phyloP scores from a whole-genome alignment of 148 eudicot genomes.

The Vaccinium vitisidaea region DNA sequence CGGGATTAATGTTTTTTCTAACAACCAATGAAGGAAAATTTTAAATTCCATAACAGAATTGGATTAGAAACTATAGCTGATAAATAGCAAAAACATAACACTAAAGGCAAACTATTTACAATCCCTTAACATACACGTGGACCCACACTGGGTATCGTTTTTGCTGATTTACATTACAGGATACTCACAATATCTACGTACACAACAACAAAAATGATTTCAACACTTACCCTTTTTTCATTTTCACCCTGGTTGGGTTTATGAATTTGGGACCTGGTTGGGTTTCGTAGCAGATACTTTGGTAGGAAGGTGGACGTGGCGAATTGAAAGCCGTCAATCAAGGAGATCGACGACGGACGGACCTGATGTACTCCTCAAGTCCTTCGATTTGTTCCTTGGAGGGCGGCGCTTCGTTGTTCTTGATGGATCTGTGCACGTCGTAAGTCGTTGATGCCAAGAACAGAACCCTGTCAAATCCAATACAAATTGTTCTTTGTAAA shows the following conservation, averaged over 20 bases:
- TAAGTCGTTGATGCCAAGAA: slow-evolving; percentile 43
- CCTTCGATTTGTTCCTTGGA: slow-evolving; percentile 36
- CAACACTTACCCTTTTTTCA: too few relatives aligned
- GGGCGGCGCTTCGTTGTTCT: slow-evolving; percentile 45
- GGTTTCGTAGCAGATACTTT: not conserved
- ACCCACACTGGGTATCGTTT: too few relatives aligned
- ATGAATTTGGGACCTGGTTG: not conserved
- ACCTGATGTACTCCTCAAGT: slow-evolving; percentile 32
- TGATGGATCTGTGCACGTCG: slow-evolving; percentile 55
- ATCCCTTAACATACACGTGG: too few relatives aligned
- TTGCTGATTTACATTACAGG: not conserved
- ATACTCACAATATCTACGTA: too few relatives aligned
- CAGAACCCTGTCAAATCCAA: slow-evolving; percentile 27
- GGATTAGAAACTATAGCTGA: too few relatives aligned
- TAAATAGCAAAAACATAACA: too few relatives aligned
- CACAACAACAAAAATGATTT: not conserved
- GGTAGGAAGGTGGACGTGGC: slow-evolving; percentile 4
- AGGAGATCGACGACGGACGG: slow-evolving; percentile 28
- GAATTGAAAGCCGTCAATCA: not conserved
- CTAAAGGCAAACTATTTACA: too few relatives aligned
- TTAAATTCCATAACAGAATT: too few relatives aligned
- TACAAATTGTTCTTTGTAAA: too few relatives aligned
- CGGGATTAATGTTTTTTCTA: too few relatives aligned
- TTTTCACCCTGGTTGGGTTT: too few relatives aligned
- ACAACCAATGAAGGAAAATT: too few relatives aligned